Evolutionary conservation across 2,329 filamentous ascomycete genomes (phyloP), one percentile per base, ranked within the genome.

Genomic region (Mycocentrospora acerina): DNA sequence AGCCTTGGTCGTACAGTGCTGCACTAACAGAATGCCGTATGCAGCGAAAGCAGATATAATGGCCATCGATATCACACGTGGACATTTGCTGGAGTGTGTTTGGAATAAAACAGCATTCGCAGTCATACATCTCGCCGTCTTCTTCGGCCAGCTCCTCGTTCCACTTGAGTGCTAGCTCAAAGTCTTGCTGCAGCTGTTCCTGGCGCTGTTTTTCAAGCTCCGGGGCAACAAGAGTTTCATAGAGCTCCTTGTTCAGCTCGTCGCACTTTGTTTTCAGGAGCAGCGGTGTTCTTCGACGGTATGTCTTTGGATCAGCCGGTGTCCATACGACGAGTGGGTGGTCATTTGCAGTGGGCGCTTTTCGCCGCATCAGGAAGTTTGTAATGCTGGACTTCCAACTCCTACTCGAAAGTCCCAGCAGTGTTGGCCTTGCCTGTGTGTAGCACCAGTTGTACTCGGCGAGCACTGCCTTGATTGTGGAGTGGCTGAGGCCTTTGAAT

Each of bases 1-100:
- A 96, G 35, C 88, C 88, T 65, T 97, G 93, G 0, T 93, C 93
- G 62, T 95, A 97, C 0, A 97, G 73, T 2, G 90, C 90, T 63
- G 97, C 91, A 33, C 85, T 86, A 42, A 91, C 78, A 9, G 90
- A 85, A 49, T 86, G 82, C 48, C 85, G 84, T 34, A 97, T 83
- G 66, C 93, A 97, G 30, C 80, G 80, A 67, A 90, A 84, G 69
- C 88, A 93, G 37, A 91, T 76, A 60, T 87, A 79, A 68, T 93
- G 88, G 2, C 80, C 82, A 3, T 79, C 75, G 22, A 74, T 67
- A 58, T 79, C 79, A 70, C 88, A 93, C n/a, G 80, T 77, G 0
- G 85, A 81, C 41, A 90, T 78, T 55, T 87, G 80, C 62, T 91
- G 86, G 47, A 90, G 88, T 0, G 84, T 72, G 11, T 76, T 78